A percentile compares a stretch with the other conserved stretches of the same genome.
Evolutionary conservation across 768 basidiomycete genomes (phyloP).

Genomic region (Mycena polygramma): DNA sequence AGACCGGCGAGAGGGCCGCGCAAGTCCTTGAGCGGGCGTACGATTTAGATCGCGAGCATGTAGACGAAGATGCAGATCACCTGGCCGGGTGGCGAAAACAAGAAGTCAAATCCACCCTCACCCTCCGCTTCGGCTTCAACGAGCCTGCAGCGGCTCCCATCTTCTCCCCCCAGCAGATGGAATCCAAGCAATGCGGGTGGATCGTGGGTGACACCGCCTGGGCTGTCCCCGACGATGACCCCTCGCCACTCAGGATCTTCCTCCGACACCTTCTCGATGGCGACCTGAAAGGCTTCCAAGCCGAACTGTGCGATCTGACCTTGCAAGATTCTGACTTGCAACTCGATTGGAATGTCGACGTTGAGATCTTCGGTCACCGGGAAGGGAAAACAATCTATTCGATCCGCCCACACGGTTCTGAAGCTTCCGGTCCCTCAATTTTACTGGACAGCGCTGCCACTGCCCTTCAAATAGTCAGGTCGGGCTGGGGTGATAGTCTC

Average conservation of each 20-base stretch:
- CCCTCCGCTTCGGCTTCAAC: constrained; percentile 20
- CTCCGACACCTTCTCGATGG: constrained; percentile 20
- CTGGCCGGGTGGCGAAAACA: constrained; percentile 18
- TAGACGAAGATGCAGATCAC: constrained; percentile 13
- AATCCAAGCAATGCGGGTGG: constrained; percentile 16
- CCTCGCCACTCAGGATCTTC: constrained; percentile 20
- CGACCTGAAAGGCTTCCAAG: constrained; percentile 1
- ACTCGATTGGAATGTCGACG: constrained; percentile 22
- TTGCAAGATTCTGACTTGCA: constrained; percentile 18
- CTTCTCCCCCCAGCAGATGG: constrained; percentile 7
- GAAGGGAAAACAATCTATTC: constrained; percentile 13
- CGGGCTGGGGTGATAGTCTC: constrained; percentile 13
- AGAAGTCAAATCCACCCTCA: constrained; percentile 4
- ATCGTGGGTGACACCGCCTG: constrained; percentile 24
- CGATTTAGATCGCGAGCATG: constrained; percentile 13
- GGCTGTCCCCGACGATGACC: background rate
- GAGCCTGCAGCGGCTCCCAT: background rate
- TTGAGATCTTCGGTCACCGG: constrained; percentile 7
- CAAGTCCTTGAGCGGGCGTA: constrained; percentile 26
- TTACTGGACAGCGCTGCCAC: constrained; percentile 26
- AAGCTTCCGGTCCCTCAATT: constrained; percentile 22
- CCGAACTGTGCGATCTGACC: constrained; percentile 19
- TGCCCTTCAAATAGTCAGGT: constrained; percentile 28
- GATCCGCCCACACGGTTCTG: constrained; percentile 16
- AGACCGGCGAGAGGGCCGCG: constrained; percentile 27